A percentile compares a stretch with the other conserved stretches of the same genome.
These are phyloP conservation scores for Daldinia bambusicola DNA, from an alignment of 495 filamentous ascomycete species.

Conservation along the genomic window DNA sequence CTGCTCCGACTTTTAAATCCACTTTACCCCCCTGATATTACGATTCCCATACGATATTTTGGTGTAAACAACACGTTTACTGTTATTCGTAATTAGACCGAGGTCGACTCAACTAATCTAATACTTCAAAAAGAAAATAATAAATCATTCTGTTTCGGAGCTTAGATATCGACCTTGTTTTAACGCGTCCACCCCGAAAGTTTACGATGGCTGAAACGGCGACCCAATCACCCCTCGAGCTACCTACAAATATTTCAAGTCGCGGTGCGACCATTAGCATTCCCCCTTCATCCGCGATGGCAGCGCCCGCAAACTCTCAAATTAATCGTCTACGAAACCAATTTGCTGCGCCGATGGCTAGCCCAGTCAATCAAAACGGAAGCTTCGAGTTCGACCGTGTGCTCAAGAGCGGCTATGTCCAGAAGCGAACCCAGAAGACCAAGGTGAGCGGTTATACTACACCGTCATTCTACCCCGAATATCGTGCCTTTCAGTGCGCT, in stretches of 20 bases:
- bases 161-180: not conserved
- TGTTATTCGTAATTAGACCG: conserved; percentile 24
- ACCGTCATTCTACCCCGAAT: conserved; percentile 1
- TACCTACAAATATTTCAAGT: conserved; percentile 26
- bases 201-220: conserved; percentile 41
- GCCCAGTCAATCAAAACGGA: conserved; percentile 90
- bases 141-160: not conserved
- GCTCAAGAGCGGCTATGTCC: conserved; percentile 84
- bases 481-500: conserved; percentile 46
- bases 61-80: conserved; percentile 28
- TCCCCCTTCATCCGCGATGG: conserved; percentile 35
- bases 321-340: conserved; percentile 64
- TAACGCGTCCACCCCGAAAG: conserved; percentile 1
- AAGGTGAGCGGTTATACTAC: conserved; percentile 68
- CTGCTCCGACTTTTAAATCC: conserved; percentile 25
- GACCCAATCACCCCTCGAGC: conserved; percentile 35
- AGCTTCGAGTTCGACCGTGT: conserved; percentile 95
- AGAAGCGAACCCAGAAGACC: conserved; percentile 90
- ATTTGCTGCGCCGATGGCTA: conserved; percentile 58
- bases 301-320: conserved; percentile 35
- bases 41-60: conserved; percentile 27
- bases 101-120: conserved; percentile 33
- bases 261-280: conserved; percentile 41
- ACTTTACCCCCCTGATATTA: conserved; percentile 38
- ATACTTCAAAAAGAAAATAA: conserved; percentile 15